These are phyloP conservation scores for Blastobotrys persicus DNA, from an alignment of 1,139 yeast species.

Conservation along the genomic window DNA sequence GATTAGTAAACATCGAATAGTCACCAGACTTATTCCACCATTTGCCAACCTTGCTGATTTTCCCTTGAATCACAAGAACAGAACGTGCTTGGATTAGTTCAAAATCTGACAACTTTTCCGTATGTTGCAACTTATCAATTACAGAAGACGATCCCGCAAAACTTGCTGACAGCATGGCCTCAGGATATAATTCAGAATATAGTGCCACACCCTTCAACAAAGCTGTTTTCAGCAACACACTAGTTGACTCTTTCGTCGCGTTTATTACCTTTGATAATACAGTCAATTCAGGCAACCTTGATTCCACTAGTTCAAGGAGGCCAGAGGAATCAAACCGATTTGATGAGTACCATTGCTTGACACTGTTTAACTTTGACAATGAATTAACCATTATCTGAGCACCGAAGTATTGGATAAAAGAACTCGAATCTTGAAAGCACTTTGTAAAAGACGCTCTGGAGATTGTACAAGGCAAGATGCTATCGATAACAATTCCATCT, in stretches of 20 bases:
- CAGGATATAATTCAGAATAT: slow-evolving; percentile 28
- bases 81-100: slow-evolving; percentile 34
- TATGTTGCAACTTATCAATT: slow-evolving; percentile 16
- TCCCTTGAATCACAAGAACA: slow-evolving; percentile 35
- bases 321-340: slow-evolving; percentile 43
- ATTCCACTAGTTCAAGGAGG: slow-evolving; percentile 41
- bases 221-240: slow-evolving; percentile 41
- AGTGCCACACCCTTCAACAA: slow-evolving; percentile 26
- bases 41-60: slow-evolving; percentile 42
- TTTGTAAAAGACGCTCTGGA: slow-evolving; percentile 57
- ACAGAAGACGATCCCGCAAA: slow-evolving; percentile 25
- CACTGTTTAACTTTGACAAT: slow-evolving; percentile 49
- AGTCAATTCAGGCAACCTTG: slow-evolving; percentile 51
- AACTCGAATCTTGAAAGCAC: slow-evolving; percentile 53
- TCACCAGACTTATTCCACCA: slow-evolving; percentile 59
- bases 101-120: slow-evolving; percentile 26
- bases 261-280: slow-evolving; percentile 41
- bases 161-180: slow-evolving; percentile 19
- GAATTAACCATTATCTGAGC: slow-evolving; percentile 57
- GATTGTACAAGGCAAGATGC: slow-evolving; percentile 65
- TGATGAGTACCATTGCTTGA: slow-evolving; percentile 42
- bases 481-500: slow-evolving; percentile 45
- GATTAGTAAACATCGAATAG: slow-evolving; percentile 57
- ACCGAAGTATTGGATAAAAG: slow-evolving; percentile 62
- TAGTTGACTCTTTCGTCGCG: slow-evolving; percentile 29